Base-by-base conservation (phyloP, 768 basidiomycete genomes). In the Lentinula edodes region DNA sequence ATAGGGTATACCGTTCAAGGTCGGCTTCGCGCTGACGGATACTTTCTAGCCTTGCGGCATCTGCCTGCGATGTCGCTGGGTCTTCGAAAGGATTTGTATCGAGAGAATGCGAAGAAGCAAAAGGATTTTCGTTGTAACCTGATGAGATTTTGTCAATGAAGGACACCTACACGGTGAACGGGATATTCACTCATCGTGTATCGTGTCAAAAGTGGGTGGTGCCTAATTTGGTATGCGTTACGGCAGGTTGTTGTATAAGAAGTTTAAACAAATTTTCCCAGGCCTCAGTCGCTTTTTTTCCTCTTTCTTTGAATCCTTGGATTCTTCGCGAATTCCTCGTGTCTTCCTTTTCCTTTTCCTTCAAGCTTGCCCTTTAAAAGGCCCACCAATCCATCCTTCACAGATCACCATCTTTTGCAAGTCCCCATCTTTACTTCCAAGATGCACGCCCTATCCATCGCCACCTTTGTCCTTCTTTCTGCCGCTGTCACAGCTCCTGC, bases 21-120 rank as follows among this genome's bases (percentile, higher is more conserved):
- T 95, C 94, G 58, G 78, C 80, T 75, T 98, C 95, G 48, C 96
- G 80, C 64, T 82, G 82, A 51, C 82, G 84, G 8, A 98, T 74
- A 60, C 93, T 88, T 36, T 87, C 89, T 15, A 82, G 66, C 39
- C 83, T 76, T 18, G 77, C 67, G 18, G 75, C 74, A 61, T 81
- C 76, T 66, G 73, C 63, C 57, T 69, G 61, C 69, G 76, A 71
- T 57, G 73, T 73, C n/a, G 77, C 68, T 36, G 90, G 91, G 82
- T 95, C 93, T 67, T 93, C 92, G 70, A 95, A 95, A 1, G 93
- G 93, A 73, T 95, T 95, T 60, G 84, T 80, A 70, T 93, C 93
- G 54, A 94, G 87, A 2, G 91, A 91, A 68, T 91, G 85, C 15
- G 88, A 84, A 9, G 91, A 93, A 8, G 90, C 87, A 74, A 94